Evolutionary conservation across 2,329 filamentous ascomycete species (phyloP), one percentile per base, ranked within the genome.

Genomic region (Clarireedia homoeocarpa): DNA sequence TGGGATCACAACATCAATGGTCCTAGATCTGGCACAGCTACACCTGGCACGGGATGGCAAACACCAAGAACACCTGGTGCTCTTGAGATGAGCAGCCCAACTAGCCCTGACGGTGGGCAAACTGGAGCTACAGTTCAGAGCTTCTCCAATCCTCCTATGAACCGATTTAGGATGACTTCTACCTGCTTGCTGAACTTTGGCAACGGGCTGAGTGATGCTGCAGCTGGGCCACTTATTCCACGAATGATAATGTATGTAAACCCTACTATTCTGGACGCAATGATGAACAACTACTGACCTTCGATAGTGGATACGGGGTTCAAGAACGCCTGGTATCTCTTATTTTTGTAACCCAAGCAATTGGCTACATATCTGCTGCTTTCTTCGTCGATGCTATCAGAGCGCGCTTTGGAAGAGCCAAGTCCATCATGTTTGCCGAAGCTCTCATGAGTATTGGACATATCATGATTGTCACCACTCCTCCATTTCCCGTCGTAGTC

Each of bases 261-360:
- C 1, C 6, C 4, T 4, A 10, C 17, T 15, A 7, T 15, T 17
- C 5, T n/a, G 20, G 20, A 1, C 10, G 6, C 14, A 20, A 20
- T 38, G 7, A 2, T 26, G 24, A 7, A 17, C 50, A 14, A 49
- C 24, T 9, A 15, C 17, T n/a, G 1, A 6, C 10, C 30, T 34
- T 34, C 5, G 9, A 12, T 14, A 55, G 53, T 17, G 23, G 38
- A n/a, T 55, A 55, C 44, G 38, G 5, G 6, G 49, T 55, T 15
- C 46, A 55, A 26, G 53, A 55, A 44, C 47, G 53, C 12, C 72
- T 89, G 7, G 87, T 94, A 2, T 92, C 89, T 2, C 74, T 92
- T 39, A 88, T 95, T 65, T 95, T 94, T 73, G 80, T 94, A 30
- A 81, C 85, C 46, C 88, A 88, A 63, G 88, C 89, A 0, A 61